Percentiles rank a stretch among this genome's conserved stretches.
phyloP scores from a whole-genome alignment of 805 yeast species.

The Hermanozyma aechmeae region DNA sequence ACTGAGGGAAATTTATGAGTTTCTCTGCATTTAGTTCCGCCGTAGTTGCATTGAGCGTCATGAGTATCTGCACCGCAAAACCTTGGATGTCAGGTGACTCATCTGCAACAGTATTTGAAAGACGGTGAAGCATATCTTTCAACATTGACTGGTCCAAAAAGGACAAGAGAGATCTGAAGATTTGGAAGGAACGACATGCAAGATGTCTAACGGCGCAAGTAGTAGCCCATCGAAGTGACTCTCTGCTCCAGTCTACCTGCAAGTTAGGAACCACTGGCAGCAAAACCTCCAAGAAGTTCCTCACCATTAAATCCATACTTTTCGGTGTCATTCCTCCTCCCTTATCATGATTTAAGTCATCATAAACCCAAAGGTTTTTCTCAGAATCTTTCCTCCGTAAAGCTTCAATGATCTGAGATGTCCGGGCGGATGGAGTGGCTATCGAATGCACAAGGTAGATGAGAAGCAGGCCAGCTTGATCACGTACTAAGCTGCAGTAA shows the following conservation, averaged over 20 bases:
- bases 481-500: conserved; percentile 73
- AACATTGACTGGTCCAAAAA: conserved; percentile 82
- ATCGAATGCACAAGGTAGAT: conserved; percentile 63
- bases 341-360: conserved; percentile 69
- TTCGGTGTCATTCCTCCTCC: conserved; percentile 74
- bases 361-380: conserved; percentile 68
- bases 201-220: conserved; percentile 95
- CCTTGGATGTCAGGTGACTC: conserved; percentile 87
- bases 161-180: conserved; percentile 76
- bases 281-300: conserved; percentile 54
- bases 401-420: conserved; percentile 46
- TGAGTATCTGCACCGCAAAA: conserved; percentile 91
- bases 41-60: conserved; percentile 90
- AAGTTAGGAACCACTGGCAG: conserved; percentile 37
- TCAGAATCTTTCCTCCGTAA: conserved; percentile 43
- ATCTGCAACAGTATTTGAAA: conserved; percentile 90
- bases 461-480: conserved; percentile 70
- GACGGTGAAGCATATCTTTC: conserved; percentile 85
- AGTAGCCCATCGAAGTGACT: conserved; percentile 89
- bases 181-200: conserved; percentile 93
- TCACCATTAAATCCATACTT: conserved; percentile 67
- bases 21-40: conserved; percentile 76
- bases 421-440: conserved; percentile 43
- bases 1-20: conserved; percentile 79
- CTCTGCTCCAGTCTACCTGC: conserved; percentile 78